These are phyloP conservation scores for Conticribra guillardii DNA, from an alignment of 108 stramenopile species.

Conservation along the genomic window DNA sequence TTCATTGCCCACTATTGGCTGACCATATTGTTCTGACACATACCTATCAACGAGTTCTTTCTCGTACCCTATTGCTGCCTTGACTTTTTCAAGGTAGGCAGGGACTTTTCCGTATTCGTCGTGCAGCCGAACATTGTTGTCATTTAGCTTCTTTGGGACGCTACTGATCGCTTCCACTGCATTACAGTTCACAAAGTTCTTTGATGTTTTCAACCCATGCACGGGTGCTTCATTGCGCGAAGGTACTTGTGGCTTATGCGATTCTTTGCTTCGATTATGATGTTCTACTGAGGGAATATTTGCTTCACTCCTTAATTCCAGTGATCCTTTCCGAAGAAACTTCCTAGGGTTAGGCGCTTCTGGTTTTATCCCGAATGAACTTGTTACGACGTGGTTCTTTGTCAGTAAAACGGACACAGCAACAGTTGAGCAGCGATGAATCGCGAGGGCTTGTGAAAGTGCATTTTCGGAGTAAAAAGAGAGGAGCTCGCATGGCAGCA, in stretches of 20 bases:
- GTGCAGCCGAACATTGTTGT: slow-evolving; percentile 44
- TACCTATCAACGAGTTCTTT: slow-evolving; percentile 76
- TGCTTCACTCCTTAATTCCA: slow-evolving; percentile 17
- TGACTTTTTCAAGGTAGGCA: slow-evolving; percentile 67
- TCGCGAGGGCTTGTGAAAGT: no score
- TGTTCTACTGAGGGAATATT: slow-evolving; percentile 29
- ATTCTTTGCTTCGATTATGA: slow-evolving; percentile 35
- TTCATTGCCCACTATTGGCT: slow-evolving; percentile 11
- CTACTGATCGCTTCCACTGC: slow-evolving; percentile 78
- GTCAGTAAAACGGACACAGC: no score
- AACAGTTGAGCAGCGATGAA: no score
- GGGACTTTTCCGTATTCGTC: slow-evolving; percentile 89
- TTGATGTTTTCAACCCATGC: slow-evolving; percentile 57
- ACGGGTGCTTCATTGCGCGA: slow-evolving; percentile 53
- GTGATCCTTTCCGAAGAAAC: slow-evolving; percentile 55
- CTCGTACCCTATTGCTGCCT: slow-evolving; percentile 70
- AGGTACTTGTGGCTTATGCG: slow-evolving; percentile 56
- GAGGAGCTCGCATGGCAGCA: no score
- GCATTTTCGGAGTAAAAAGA: no score
- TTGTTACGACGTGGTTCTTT: slow-evolving; percentile 48
- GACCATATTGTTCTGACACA: slow-evolving; percentile 70
- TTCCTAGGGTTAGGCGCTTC: slow-evolving; percentile 46
- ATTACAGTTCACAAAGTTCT: slow-evolving; percentile 81
- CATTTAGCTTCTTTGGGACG: slow-evolving; percentile 46
- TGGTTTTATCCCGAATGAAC: slow-evolving; percentile 48